Percentiles rank a stretch among this genome's conserved stretches.
These are phyloP conservation scores for Entophlyctis luteolus DNA, from an alignment of 192 early-diverging fungal genomes.

Conservation along the genomic window DNA sequence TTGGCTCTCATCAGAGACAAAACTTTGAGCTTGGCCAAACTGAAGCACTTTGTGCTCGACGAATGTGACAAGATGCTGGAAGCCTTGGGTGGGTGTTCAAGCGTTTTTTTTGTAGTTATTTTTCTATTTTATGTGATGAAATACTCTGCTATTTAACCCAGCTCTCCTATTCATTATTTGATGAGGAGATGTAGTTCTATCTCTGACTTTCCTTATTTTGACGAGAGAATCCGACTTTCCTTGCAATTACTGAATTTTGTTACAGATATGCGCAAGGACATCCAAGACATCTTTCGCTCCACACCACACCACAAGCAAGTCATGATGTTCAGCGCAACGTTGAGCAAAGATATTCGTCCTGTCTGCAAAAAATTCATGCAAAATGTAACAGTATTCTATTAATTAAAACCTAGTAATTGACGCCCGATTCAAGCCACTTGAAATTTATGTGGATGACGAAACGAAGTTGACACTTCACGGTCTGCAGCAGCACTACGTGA, in stretches of 20 bases:
- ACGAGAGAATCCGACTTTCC: not conserved
- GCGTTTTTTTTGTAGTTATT: not conserved
- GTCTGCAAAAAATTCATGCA: slow-evolving; percentile 99
- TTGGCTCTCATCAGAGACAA: slow-evolving; percentile 82
- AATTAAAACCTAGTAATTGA: not conserved
- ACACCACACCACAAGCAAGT: slow-evolving; percentile 98
- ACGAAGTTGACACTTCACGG: slow-evolving; percentile 97
- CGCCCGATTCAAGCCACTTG: slow-evolving; percentile 64
- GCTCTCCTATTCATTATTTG: not conserved
- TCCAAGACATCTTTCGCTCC: slow-evolving; percentile 91
- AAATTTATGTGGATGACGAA: slow-evolving; percentile 97
- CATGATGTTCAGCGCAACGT: slow-evolving; percentile 97
- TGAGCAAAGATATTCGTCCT: slow-evolving; percentile 86
- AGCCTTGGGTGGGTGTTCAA: slow-evolving; percentile 70
- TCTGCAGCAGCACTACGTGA: slow-evolving; percentile 91
- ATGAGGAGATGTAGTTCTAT: not conserved
- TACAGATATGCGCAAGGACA: slow-evolving; percentile 94
- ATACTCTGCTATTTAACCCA: slow-evolving; percentile 10
- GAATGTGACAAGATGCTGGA: slow-evolving; percentile 99
- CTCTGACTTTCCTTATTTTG: not conserved
- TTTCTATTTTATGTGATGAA: not conserved
- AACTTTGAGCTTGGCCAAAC: slow-evolving; percentile 68
- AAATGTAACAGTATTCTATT: slow-evolving; percentile 51
- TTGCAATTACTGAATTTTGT: slow-evolving; percentile 8
- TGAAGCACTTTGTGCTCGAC: slow-evolving; percentile 98